Evolutionary conservation across 768 basidiomycete species (phyloP).

Genomic region (Russula sp.): DNA sequence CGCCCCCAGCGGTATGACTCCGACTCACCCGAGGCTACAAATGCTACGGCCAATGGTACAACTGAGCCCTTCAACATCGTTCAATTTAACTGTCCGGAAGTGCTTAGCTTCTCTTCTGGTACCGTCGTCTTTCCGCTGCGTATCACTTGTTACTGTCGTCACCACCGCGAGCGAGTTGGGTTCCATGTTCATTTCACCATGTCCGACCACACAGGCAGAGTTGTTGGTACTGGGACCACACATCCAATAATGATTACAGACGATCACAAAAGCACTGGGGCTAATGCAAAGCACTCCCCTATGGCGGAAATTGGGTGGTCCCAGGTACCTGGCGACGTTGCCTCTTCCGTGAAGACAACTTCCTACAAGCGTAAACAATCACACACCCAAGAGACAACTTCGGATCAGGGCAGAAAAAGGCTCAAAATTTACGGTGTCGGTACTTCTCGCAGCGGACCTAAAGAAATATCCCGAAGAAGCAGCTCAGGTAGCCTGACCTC

Average conservation of each 20-base stretch:
- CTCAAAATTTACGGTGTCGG: constrained; percentile 70
- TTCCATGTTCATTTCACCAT: constrained; percentile 89
- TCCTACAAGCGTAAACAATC: constrained; percentile 51
- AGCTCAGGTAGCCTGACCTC: constrained; percentile 37
- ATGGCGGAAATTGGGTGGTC: constrained; percentile 49
- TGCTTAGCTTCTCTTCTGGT: constrained; percentile 85
- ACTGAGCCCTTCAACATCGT: constrained; percentile 84
- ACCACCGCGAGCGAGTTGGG: constrained; percentile 95
- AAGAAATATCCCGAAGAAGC: constrained; percentile 33
- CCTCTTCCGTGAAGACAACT: constrained; percentile 11
- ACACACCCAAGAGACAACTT: constrained; percentile 31
- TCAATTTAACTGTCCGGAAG: constrained; percentile 91
- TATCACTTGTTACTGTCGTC: constrained; percentile 97
- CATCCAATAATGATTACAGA: constrained; percentile 98
- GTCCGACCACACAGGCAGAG: constrained; percentile 71
- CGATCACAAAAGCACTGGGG: constrained; percentile 84
- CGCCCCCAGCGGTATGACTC: constrained; percentile 74
- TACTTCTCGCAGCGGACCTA: constrained; percentile 35
- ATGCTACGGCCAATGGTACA: constrained; percentile 45
- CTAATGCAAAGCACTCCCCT: constrained; percentile 32
- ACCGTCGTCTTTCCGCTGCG: constrained; percentile 88
- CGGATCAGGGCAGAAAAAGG: constrained; percentile 49
- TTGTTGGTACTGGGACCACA: constrained; percentile 78
- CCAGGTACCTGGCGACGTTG: constrained; percentile 30
- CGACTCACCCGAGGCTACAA: constrained; percentile 53